A percentile compares a stretch with the other conserved stretches of the same genome.
Conservation (phyloP, 2,329 filamentous ascomycete genomes). For the Trichoderma polysporum region DNA sequence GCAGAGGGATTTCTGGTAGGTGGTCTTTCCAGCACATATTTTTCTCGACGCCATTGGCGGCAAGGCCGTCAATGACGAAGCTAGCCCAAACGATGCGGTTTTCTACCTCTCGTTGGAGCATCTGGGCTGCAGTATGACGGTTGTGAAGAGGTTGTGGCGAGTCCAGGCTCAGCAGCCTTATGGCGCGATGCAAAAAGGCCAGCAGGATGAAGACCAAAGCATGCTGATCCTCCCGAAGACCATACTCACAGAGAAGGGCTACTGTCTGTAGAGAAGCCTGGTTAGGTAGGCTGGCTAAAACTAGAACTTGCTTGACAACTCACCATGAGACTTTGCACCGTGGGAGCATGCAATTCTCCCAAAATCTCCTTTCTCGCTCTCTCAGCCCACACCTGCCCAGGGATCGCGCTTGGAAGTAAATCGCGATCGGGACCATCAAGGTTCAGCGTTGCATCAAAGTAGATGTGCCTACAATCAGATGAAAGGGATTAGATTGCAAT, state of each 20-base stretch:
- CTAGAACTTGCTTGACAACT: background rate
- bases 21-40: conserved; percentile 28
- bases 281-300: background rate
- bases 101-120: conserved; percentile 25
- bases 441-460: conserved; percentile 21
- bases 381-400: conserved; percentile 26
- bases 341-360: conserved; percentile 24
- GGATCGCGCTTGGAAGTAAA: conserved; percentile 10
- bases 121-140: conserved; percentile 11
- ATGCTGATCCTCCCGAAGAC: conserved; percentile 26
- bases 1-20: conserved; percentile 26
- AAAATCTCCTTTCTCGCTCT: conserved; percentile 24
- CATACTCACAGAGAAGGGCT: conserved; percentile 28
- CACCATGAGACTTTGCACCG: conserved; percentile 28
- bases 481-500: background rate
- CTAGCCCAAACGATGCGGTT: conserved; percentile 29
- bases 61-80: conserved; percentile 27
- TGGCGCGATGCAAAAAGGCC: conserved; percentile 26
- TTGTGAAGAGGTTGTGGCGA: conserved; percentile 18
- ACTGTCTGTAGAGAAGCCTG: conserved; percentile 21
- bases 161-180: conserved; percentile 26
- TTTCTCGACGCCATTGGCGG: conserved; percentile 26
- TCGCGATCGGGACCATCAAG: background rate
- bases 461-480: conserved; percentile 19
- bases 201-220: conserved; percentile 27